Evolutionary conservation across 1,284 basidiomycete genomes (phyloP).

Genomic region (Nidula niveotomentosa): DNA sequence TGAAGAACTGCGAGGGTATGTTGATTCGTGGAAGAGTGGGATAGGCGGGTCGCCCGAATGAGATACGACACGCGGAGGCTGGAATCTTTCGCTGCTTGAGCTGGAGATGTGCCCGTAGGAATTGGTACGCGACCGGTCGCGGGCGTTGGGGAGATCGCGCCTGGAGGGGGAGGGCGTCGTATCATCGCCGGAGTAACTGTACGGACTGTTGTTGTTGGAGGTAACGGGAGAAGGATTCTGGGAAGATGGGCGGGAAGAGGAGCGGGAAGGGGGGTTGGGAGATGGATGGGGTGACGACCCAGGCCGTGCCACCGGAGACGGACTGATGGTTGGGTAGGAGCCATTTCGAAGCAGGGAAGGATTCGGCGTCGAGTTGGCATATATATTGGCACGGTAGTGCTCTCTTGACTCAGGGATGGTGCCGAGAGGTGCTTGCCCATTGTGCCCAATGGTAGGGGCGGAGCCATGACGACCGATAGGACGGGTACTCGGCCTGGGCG

Average conservation of each 20-base stretch:
- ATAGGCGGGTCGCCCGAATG: too few relatives aligned
- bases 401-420: constrained; percentile 27
- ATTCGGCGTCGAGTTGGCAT: constrained; percentile 2
- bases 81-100: too few relatives aligned
- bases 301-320: too few relatives aligned
- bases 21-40: too few relatives aligned
- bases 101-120: too few relatives aligned
- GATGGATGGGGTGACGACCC: constrained; percentile 1
- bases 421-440: constrained; percentile 16
- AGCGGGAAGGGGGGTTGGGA: constrained; percentile 6
- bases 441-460: constrained; percentile 21
- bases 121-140: not conserved
- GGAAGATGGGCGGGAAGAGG: constrained; percentile 9
- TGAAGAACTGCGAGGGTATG: not conserved
- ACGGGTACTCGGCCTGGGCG: constrained; percentile 29
- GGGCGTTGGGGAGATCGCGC: constrained; percentile 1
- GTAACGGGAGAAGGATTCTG: constrained; percentile 9
- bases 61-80: too few relatives aligned
- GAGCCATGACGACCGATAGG: constrained; percentile 30
- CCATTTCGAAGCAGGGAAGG: not conserved
- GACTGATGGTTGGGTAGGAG: too few relatives aligned
- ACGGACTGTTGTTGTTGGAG: constrained; percentile 3
- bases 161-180: not conserved
- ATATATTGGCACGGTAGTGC: not conserved
- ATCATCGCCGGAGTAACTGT: not conserved